These are phyloP conservation scores for Craspedostauros australis DNA, from an alignment of 108 stramenopile genomes.

Conservation along the genomic window DNA sequence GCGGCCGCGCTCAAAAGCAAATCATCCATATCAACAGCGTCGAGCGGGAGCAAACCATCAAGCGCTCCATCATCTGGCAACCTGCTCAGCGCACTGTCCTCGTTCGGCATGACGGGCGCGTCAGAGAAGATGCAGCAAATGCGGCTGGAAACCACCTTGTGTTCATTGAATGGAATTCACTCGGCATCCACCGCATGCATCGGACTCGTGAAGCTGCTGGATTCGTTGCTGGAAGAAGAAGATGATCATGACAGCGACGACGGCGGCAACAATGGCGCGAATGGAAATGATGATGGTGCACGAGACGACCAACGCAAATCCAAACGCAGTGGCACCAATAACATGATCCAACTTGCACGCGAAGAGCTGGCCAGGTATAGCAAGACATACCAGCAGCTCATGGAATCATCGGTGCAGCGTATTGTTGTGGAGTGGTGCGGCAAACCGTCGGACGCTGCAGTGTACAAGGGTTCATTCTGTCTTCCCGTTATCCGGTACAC, in stretches of 20 bases:
- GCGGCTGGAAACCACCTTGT: conserved; percentile 58
- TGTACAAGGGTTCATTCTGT: conserved; percentile 22
- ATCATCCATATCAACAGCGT: background rate
- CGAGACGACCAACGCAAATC: conserved; percentile 1
- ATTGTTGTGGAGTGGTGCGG: conserved; percentile 62
- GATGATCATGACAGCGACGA: background rate
- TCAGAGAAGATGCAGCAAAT: conserved; percentile 31
- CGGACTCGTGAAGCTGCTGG: conserved; percentile 53
- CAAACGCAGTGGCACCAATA: conserved; percentile 8
- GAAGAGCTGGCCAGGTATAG: conserved; percentile 70
- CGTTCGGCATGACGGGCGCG: conserved; percentile 24
- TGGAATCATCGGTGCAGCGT: conserved; percentile 27
- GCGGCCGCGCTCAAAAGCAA: background rate
- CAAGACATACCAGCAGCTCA: conserved; percentile 34
- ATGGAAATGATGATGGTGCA: background rate
- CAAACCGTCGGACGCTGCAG: conserved; percentile 14
- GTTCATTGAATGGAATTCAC: conserved; percentile 66
- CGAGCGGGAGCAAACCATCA: conserved; percentile 5
- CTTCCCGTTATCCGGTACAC: conserved; percentile 55
- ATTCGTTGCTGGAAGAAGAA: conserved; percentile 29
- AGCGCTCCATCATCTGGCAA: conserved; percentile 54
- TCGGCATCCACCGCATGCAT: conserved; percentile 60
- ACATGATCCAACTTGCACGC: conserved; percentile 68
- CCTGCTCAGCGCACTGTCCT: conserved; percentile 23
- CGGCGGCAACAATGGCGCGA: background rate